Conservation (phyloP, 2,329 filamentous ascomycete species). For the Rutstroemia sp. region DNA sequence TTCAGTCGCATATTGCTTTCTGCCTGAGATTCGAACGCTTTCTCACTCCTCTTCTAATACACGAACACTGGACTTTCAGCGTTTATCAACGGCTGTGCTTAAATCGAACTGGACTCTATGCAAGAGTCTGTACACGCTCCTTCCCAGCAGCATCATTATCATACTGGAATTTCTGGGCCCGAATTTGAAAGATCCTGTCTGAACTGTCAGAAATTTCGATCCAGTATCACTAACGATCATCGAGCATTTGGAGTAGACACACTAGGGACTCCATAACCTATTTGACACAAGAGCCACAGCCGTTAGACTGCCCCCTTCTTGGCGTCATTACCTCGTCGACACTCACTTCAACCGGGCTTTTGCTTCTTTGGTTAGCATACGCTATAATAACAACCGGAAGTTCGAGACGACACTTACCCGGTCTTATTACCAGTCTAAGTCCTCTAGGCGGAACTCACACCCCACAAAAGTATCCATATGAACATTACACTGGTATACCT, state of each 20-base stretch:
- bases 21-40: neutral
- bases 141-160: neutral
- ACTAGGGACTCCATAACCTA: neutral
- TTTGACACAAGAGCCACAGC: neutral
- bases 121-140: neutral
- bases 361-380: neutral
- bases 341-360: neutral
- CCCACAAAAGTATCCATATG: neutral
- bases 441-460: neutral
- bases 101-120: neutral
- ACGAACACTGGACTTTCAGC: slow-evolving; percentile 1
- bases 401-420: neutral
- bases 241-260: neutral
- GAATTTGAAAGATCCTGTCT: neutral
- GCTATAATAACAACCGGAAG: neutral
- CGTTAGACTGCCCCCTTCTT: neutral
- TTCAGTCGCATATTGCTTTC: slow-evolving; percentile 5
- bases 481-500: neutral
- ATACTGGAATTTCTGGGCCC: neutral
- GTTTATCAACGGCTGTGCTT: neutral
- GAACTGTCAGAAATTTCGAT: neutral
- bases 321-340: neutral
- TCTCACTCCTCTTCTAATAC: neutral
- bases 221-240: neutral
- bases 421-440: neutral